A percentile compares a stretch with the other conserved stretches of the same genome.
Conservation (phyloP, 345 rosid species). For the Syzygium oleosum region DNA sequence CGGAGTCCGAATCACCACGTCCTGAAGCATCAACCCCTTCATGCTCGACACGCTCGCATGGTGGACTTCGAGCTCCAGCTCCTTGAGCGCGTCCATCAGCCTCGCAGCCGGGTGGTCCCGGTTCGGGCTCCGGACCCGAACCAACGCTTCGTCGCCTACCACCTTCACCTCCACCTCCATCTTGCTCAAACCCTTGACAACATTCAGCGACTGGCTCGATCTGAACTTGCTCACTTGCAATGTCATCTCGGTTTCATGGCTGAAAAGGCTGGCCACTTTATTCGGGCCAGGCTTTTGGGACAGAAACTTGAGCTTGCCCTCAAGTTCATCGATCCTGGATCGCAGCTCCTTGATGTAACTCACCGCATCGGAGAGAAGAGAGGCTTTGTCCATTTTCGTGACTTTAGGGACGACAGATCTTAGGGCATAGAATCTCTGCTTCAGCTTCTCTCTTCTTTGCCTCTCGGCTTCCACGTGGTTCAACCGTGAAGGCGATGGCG, state of each 20-base stretch:
- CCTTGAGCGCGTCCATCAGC: conserved; percentile 34
- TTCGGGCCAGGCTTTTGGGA: not conserved
- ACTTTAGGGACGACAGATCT: conserved; percentile 87
- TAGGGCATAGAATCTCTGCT: conserved; percentile 68
- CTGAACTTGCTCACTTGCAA: not conserved
- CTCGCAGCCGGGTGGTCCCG: conserved; percentile 36
- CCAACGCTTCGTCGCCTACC: conserved; percentile 42
- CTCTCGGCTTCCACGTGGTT: conserved; percentile 86
- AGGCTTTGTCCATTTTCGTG: conserved; percentile 89
- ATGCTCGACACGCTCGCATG: conserved; percentile 42
- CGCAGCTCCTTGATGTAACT: conserved; percentile 64
- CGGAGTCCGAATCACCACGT: conserved; percentile 32
- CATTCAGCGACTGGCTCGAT: not conserved
- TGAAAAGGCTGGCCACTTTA: not conserved
- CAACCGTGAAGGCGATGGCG: conserved; percentile 18
- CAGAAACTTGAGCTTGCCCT: conserved; percentile 18
- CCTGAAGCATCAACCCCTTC: conserved; percentile 30
- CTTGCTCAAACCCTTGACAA: not conserved
- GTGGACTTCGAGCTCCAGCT: conserved; percentile 29
- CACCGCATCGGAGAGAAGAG: conserved; percentile 64
- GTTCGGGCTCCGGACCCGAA: conserved; percentile 30
- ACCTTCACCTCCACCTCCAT: conserved; percentile 44
- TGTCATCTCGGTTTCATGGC: not conserved
- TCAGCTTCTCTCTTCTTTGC: conserved; percentile 74
- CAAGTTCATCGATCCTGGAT: conserved; percentile 36